These are phyloP conservation scores for Blastobotrys malaysiensis DNA, from an alignment of 1,139 yeast species.

Conservation along the genomic window DNA sequence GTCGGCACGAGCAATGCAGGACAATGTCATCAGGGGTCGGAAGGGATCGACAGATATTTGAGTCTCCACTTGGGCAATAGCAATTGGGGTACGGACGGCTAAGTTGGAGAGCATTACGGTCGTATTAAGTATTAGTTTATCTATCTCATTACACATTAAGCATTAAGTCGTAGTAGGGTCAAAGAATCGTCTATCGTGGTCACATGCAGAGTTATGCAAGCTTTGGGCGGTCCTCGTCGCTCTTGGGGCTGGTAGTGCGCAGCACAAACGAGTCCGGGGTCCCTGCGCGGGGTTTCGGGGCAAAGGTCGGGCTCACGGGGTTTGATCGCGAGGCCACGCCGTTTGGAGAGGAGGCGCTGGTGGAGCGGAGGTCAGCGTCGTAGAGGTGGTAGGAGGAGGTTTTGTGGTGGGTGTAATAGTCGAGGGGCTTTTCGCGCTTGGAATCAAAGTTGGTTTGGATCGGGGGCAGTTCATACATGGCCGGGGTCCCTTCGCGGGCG, in stretches of 20 bases:
- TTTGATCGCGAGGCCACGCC: neutral
- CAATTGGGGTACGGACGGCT: too few species aligned
- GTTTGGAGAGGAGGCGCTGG: slow-evolving; percentile 21
- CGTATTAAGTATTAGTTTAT: neutral
- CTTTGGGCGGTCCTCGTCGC: slow-evolving; percentile 12
- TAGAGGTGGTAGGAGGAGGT: slow-evolving; percentile 13
- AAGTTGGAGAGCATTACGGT: too few species aligned
- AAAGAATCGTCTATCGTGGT: neutral
- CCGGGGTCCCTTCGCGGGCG: neutral
- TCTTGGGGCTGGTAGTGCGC: slow-evolving; percentile 12
- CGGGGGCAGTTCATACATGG: slow-evolving; percentile 10
- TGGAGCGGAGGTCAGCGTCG: slow-evolving; percentile 19
- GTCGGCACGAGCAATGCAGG: too few species aligned
- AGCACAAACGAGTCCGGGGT: slow-evolving; percentile 4
- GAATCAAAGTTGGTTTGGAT: slow-evolving; percentile 5
- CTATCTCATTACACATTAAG: slow-evolving; percentile 8
- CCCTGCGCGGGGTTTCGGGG: neutral
- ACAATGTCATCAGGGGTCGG: too few species aligned
- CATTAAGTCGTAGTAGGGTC: neutral
- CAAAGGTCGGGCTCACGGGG: slow-evolving; percentile 10
- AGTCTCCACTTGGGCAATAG: too few species aligned
- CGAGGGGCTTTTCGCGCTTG: neutral
- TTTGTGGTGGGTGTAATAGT: slow-evolving; percentile 7
- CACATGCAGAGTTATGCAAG: slow-evolving; percentile 9
- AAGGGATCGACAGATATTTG: too few species aligned